Evolutionary conservation across 2,329 filamentous ascomycete genomes (phyloP).

Genomic region (Calonectria montana): DNA sequence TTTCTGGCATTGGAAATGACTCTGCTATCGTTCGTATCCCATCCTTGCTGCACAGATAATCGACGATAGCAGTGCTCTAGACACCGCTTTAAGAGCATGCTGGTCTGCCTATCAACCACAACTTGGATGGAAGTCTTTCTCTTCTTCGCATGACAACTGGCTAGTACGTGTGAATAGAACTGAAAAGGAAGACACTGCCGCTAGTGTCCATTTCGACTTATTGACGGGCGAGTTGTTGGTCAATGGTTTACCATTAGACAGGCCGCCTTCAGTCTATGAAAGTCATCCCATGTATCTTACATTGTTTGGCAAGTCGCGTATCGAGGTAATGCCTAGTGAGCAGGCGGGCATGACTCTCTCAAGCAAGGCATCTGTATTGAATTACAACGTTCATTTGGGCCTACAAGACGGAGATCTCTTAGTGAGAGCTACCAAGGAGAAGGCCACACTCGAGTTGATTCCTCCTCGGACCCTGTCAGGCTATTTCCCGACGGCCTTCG

Average conservation of each 20-base stretch:
- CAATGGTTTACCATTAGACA: slow-evolving; percentile 14
- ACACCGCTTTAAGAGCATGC: not conserved
- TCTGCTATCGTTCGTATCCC: not conserved
- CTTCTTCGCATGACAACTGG: slow-evolving; percentile 17
- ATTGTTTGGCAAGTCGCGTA: slow-evolving; percentile 17
- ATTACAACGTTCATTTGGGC: not conserved
- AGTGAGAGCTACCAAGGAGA: not conserved
- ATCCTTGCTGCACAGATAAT: not conserved
- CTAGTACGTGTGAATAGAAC: not conserved
- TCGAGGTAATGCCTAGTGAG: slow-evolving; percentile 34
- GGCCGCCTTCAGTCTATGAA: slow-evolving; percentile 15
- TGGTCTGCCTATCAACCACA: not conserved
- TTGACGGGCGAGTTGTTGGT: slow-evolving; percentile 30
- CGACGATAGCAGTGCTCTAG: not conserved
- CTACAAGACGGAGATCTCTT: not conserved
- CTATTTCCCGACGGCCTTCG: not conserved
- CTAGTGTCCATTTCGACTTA: slow-evolving; percentile 20
- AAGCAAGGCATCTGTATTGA: slow-evolving; percentile 11
- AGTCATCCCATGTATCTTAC: not conserved
- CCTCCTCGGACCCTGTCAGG: not conserved
- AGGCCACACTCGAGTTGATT: not conserved
- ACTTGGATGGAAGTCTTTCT: not conserved
- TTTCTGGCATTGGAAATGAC: not conserved
- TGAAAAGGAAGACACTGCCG: slow-evolving; percentile 16
- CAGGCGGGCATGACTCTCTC: slow-evolving; percentile 52